Evolutionary conservation across 2,329 filamentous ascomycete genomes (phyloP), one percentile per base, ranked within the genome.

Genomic region (Cladobotryum protrusum): DNA sequence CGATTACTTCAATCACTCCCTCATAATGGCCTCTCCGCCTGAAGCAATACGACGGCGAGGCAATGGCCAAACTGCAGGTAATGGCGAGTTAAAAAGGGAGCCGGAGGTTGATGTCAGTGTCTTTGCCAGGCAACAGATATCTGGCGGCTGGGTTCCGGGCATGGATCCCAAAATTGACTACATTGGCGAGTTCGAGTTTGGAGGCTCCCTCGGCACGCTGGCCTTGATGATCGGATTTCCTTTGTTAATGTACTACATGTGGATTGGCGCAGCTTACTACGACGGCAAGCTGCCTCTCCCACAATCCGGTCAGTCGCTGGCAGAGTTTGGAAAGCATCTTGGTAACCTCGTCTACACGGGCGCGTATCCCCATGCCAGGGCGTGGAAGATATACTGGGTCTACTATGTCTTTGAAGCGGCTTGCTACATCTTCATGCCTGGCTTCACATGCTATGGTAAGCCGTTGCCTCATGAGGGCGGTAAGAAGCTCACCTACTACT

Each of bases 201-300:
- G 92, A 56, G 93, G 93, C 52, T 84, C 88, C 3, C 65, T 78
- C n/a, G 92, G 93, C 49, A 86, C 91, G 40, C 71, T 79, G 13
- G 74, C 80, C 58, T 89, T 96, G 80, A 97, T 97, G 89, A 78
- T 89, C 54, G 82, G 85, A 39, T 97, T 96, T 69, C 92, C 92
- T 15, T 54, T 84, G 35, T 78, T 97, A 60, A 96, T 97, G 91
- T 96, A 88, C 79, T 96, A 96, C 73, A 95, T 97, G 91, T 96
- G 90, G 90, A 85, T 95, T 67, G 92, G 92, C 46, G 87, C 91
- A 35, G 90, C 84, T 44, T 95, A 92, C 72, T 97, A 96, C 72
- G 74, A 89, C 64, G 91, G 91, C 58, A 82, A 86, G 55, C 75
- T 93, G 44, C 92, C 92, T 17, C 71, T 74, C 43, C 87, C 81